These are phyloP conservation scores for Trametes gibbosa DNA, from an alignment of 768 basidiomycete species.

Conservation along the genomic window DNA sequence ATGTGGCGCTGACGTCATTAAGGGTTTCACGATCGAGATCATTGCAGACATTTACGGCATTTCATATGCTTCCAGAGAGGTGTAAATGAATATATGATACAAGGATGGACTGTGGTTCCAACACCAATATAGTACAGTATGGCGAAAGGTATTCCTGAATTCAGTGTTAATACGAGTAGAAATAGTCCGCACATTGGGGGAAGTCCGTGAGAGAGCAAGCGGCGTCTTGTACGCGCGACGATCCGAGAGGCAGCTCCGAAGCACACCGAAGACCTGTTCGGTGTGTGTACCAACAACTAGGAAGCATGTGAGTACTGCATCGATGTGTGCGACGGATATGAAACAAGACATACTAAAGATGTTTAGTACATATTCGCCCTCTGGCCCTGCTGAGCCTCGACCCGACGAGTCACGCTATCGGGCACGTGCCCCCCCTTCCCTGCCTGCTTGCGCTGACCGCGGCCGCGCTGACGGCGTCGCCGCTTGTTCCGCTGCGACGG, in stretches of 20 bases:
- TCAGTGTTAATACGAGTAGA: neutral
- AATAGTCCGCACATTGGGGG: neutral
- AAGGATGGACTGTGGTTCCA: neutral
- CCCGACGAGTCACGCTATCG: neutral
- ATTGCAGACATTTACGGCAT: neutral
- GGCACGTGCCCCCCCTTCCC: neutral
- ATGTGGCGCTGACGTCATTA: slow-evolving; percentile 8
- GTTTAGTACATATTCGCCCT: neutral
- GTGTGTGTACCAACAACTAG: neutral
- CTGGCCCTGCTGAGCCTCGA: neutral
- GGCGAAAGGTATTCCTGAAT: neutral
- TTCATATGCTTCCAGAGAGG: neutral
- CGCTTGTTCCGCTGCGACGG: neutral
- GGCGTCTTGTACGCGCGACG: neutral
- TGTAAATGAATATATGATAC: neutral
- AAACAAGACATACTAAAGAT: neutral
- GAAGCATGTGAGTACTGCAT: neutral
- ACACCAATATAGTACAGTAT: neutral
- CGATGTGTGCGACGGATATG: neutral
- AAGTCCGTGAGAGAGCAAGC: neutral
- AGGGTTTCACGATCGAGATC: slow-evolving; percentile 1
- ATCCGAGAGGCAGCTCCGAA: neutral
- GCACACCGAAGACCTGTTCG: slow-evolving; percentile 1
- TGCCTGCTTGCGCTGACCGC: neutral
- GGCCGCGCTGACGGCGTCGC: neutral